A percentile compares a stretch with the other conserved stretches of the same genome.
phyloP scores from a whole-genome alignment of 2,329 filamentous ascomycete species.

The Cytospora schulzeri region DNA sequence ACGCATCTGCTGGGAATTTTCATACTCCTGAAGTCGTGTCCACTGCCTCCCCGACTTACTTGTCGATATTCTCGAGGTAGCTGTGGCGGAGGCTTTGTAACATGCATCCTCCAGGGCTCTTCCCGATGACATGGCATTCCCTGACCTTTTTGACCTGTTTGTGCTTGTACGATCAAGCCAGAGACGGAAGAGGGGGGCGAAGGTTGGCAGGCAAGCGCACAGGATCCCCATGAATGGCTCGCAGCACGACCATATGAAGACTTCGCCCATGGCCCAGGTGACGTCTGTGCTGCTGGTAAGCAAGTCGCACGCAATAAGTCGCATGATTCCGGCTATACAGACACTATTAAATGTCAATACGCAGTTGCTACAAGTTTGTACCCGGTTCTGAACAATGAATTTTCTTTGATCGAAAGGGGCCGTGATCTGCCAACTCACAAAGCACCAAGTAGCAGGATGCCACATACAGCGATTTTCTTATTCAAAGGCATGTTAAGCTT shows the following conservation, averaged over 20 bases:
- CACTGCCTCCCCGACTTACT: too few species aligned
- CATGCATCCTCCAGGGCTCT: too few species aligned
- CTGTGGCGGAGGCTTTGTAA: too few species aligned
- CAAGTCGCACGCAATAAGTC: conserved; percentile 32
- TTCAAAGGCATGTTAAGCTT: background rate
- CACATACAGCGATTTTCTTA: conserved; percentile 1
- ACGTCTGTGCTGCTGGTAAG: conserved; percentile 32
- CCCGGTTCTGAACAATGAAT: too few species aligned
- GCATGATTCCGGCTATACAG: conserved; percentile 35
- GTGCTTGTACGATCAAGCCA: too few species aligned
- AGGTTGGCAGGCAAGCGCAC: conserved; percentile 39
- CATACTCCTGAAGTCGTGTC: too few species aligned
- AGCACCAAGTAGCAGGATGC: conserved; percentile 2
- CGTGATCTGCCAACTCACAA: background rate
- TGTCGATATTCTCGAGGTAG: too few species aligned
- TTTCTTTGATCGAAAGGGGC: too few species aligned
- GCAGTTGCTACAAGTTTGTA: too few species aligned
- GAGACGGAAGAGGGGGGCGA: background rate
- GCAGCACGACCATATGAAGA: conserved; percentile 39
- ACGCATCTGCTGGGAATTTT: too few species aligned
- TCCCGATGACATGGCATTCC: too few species aligned
- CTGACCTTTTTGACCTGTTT: too few species aligned
- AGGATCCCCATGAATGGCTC: conserved; percentile 41
- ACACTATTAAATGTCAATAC: conserved; percentile 29
- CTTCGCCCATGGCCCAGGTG: conserved; percentile 35